A percentile compares a stretch with the other conserved stretches of the same genome.
Evolutionary conservation across 805 yeast species (phyloP).

Genomic region (Blastobotrys peoriensis): DNA sequence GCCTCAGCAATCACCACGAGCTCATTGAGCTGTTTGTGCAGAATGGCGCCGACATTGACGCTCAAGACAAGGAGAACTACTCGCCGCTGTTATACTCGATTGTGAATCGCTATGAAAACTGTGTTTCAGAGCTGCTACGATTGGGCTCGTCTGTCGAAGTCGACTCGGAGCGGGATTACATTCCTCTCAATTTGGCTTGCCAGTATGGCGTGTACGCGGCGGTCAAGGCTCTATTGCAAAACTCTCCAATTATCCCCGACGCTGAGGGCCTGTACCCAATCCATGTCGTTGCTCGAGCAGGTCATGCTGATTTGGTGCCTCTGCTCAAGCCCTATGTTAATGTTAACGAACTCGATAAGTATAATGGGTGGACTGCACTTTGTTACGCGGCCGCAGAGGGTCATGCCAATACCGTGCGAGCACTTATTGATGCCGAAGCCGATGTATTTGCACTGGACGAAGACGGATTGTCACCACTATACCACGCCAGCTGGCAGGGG

Average conservation of each 20-base stretch:
- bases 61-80: slow-evolving; percentile 41
- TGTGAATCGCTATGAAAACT: slow-evolving; percentile 53
- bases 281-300: slow-evolving; percentile 83
- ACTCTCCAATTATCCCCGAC: slow-evolving; percentile 43
- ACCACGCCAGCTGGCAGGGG: slow-evolving; percentile 93
- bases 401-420: slow-evolving; percentile 60
- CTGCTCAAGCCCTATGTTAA: slow-evolving; percentile 55
- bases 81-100: slow-evolving; percentile 81
- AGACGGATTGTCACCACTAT: slow-evolving; percentile 71
- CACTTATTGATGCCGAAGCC: slow-evolving; percentile 69
- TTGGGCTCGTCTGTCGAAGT: slow-evolving; percentile 40
- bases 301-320: slow-evolving; percentile 63
- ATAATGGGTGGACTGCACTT: slow-evolving; percentile 90
- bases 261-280: slow-evolving; percentile 84
- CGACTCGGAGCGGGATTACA: slow-evolving; percentile 41
- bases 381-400: slow-evolving; percentile 89
- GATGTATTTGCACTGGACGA: slow-evolving; percentile 64
- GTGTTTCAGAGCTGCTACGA: slow-evolving; percentile 44
- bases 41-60: slow-evolving; percentile 31
- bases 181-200: slow-evolving; percentile 76
- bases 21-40: slow-evolving; percentile 40
- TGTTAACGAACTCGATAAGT: slow-evolving; percentile 72
- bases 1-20: slow-evolving; percentile 45
- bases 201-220: slow-evolving; percentile 71
- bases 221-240: slow-evolving; percentile 53